These are phyloP conservation scores for Sisymbrium altissimum DNA, from an alignment of 345 rosid genomes.

Conservation along the genomic window DNA sequence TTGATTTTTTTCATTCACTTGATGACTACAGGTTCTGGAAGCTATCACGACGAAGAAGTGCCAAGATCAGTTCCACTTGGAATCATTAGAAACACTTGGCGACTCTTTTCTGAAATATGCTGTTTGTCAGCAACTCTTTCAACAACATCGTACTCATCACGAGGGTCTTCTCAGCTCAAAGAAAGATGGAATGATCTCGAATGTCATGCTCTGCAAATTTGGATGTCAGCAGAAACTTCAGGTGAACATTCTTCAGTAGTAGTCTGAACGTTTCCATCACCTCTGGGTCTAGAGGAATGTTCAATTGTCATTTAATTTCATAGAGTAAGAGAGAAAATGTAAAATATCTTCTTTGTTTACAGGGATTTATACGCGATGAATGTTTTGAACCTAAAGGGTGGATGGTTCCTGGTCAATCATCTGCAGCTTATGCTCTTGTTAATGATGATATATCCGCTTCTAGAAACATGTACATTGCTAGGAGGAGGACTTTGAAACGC, in stretches of 20 bases:
- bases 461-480: conserved; percentile 43
- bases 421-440: conserved; percentile 32
- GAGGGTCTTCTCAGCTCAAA: conserved; percentile 78
- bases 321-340: background rate
- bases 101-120: conserved; percentile 93
- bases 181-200: conserved; percentile 60
- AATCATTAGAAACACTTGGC: conserved; percentile 89
- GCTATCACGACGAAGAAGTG: conserved; percentile 85
- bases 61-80: conserved; percentile 74
- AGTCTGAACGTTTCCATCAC: background rate
- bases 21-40: conserved; percentile 60
- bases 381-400: conserved; percentile 65
- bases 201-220: conserved; percentile 62
- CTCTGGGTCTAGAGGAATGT: background rate
- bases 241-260: conserved; percentile 40
- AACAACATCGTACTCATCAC: conserved; percentile 44
- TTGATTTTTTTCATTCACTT: background rate
- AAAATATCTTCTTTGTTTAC: conserved; percentile 7
- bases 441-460: conserved; percentile 37
- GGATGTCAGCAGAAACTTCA: conserved; percentile 73
- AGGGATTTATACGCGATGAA: conserved; percentile 85
- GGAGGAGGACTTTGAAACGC: conserved; percentile 45
- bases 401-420: conserved; percentile 65
- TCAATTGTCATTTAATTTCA: background rate
- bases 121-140: conserved; percentile 68